phyloP scores from a whole-genome alignment of 768 basidiomycete species.

The Boletellus sp. region DNA sequence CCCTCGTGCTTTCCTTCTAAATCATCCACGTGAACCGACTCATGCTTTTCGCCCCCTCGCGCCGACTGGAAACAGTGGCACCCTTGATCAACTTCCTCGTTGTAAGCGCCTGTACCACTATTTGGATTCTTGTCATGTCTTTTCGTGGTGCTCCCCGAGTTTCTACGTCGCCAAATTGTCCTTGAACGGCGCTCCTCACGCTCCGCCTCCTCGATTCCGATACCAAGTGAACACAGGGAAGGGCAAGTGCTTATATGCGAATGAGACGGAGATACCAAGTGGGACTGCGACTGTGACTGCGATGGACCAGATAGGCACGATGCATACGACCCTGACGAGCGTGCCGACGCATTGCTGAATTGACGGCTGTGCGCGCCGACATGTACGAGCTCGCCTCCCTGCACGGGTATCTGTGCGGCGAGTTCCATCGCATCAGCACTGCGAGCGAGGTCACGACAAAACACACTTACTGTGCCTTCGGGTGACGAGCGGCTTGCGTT shows the following conservation, averaged over 20 bases:
- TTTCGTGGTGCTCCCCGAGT: constrained; percentile 11
- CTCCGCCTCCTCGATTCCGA: constrained; percentile 23
- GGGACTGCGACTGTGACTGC: constrained; percentile 16
- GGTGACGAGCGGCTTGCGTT: background rate
- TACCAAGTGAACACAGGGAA: constrained; percentile 19
- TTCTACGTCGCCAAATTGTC: constrained; percentile 16
- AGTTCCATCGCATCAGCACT: background rate
- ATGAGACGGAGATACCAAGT: constrained; percentile 14
- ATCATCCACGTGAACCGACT: background rate
- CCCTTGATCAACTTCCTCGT: background rate
- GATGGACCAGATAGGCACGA: constrained; percentile 23
- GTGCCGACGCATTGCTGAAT: constrained; percentile 19
- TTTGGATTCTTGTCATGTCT: constrained; percentile 4
- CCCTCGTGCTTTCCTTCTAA: background rate
- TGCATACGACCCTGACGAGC: constrained; percentile 14
- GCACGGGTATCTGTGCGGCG: constrained; percentile 1
- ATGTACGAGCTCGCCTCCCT: background rate
- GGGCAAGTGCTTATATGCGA: constrained; percentile 15
- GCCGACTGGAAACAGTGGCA: background rate
- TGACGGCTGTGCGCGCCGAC: constrained; percentile 7
- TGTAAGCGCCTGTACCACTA: background rate
- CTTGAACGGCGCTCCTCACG: constrained; percentile 20
- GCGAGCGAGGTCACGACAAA: background rate
- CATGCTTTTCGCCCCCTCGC: background rate
- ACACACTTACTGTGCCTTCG: constrained; percentile 7